Evolutionary conservation across 768 basidiomycete genomes (phyloP), one percentile per base, ranked within the genome.

Genomic region (Russula vinacea): DNA sequence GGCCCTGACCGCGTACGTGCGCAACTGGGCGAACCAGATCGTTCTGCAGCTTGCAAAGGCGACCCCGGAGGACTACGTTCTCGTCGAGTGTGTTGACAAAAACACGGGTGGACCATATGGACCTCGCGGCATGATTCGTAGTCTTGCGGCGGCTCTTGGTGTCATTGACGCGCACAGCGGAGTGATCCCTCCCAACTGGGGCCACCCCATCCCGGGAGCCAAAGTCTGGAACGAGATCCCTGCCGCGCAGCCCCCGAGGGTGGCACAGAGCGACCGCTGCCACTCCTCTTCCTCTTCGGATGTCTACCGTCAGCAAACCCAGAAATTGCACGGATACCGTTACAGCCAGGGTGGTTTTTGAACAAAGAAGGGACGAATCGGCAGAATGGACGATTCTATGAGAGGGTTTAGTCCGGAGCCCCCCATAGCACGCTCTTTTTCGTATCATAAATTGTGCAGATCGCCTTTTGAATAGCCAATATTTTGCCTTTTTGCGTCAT

Each of bases 51-150:
- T 67, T 9, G 51, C 19, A 13, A 56, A 67, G 49, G 37, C 32
- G 6, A 67, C 66, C 2, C 66, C 66, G 2, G 17, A 16, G n/a
- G 66, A 67, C 44, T 56, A 65, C 47, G 58, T 67, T 9, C 62
- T 64, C 32, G 49, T 59, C 29, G 14, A 52, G 53, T 58, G 52
- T 2, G 6, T 67, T 22, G 3, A 67, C 8, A 67, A 64, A 26
- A 52, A 19, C 10, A 58, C 22, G 0, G 65, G 62, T 10, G 33
- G 3, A 16, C 66, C 66, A 16, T 58, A 58, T 40, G 66, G 66
- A 16, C 66, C 66, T 10, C 62, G 66, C 14, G 66, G 66, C 9
- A 64, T 64, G 66, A 60, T 64, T 40, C 62, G 62, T 50, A 56
- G 58, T 39, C 66, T 67, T 24, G 58, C 62, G 2, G 57, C 66